Base-by-base conservation (phyloP, 495 filamentous ascomycete genomes). In the Lepidopterella palustris region DNA sequence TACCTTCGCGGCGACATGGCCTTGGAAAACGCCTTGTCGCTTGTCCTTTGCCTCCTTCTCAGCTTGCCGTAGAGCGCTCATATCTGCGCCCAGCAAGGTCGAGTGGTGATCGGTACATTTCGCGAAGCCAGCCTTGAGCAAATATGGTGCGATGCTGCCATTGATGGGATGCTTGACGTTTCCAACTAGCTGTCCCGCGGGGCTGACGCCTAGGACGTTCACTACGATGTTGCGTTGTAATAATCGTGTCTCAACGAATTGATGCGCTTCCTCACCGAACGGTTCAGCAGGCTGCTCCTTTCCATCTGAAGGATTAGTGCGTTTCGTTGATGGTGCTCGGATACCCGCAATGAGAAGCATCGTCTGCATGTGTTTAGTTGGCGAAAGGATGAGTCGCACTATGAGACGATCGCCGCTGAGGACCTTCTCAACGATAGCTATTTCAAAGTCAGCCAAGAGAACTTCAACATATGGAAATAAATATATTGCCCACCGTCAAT, bases 41-140 rank as follows among this genome's bases (percentile, higher is more conserved):
- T 78, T 75, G 60, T 84, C 80, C 72, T 89, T 92, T 24, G 95
- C 95, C 35, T 81, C 69, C 71, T 88, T 90, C 77, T 99, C 95
- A 1, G 95, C 90, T 63, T 89, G 85, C 47, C 95, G 85, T 45
- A 97, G 82, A 55, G 79, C 68, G 35, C 84, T 84, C 93, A 99
- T 99, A 50, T 92, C 84, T 6, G 76, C 65, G 15, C 95, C 95
- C 0, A 99, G 82, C 69, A 96, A 75, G 15, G 89, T 89, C 1
- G 90, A 93, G 73, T 99, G 95, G 73, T 89, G 89, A 71, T 99
- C 95, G 42, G 88, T 86, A 78, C 93, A 97, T 64, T 90, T 82
- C 40, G 92, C 95, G 40, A 97, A 76, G 62, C 95, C 95, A 47
- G 88, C 88, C 61, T 90, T 83, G 25, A 97, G 84, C 15, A 97